Conservation (phyloP, 169 alveolate genomes). For the Cryptosporidium ubiquitum region DNA sequence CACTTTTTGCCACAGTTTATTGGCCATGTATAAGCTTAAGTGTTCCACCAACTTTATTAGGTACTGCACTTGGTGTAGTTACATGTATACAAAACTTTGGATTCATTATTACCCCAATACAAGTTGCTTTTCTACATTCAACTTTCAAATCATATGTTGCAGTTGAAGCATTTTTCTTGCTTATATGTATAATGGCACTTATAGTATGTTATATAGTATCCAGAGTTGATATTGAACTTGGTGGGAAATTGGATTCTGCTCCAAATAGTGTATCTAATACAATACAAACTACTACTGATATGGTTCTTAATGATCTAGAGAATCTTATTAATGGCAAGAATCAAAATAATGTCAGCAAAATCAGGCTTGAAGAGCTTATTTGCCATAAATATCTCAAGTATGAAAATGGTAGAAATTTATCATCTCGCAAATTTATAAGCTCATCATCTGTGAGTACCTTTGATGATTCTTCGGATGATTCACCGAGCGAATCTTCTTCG, state of each 20-base stretch:
- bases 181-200: slow-evolving; percentile 60
- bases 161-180: slow-evolving; percentile 53
- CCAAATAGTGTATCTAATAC: slow-evolving; percentile 1
- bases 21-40: slow-evolving; percentile 74
- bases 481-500: not conserved
- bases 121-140: slow-evolving; percentile 68
- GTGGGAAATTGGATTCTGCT: slow-evolving; percentile 46
- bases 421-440: slow-evolving; percentile 34
- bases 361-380: slow-evolving; percentile 60
- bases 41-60: slow-evolving; percentile 62
- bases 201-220: slow-evolving; percentile 45
- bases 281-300: not conserved
- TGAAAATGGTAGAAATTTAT: not conserved
- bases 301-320: slow-evolving; percentile 9
- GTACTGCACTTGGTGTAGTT: slow-evolving; percentile 71
- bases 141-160: slow-evolving; percentile 55
- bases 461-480: slow-evolving; percentile 47
- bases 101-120: slow-evolving; percentile 61
- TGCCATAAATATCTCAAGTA: slow-evolving; percentile 13
- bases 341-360: not conserved
- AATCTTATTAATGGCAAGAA: not conserved
- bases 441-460: slow-evolving; percentile 66
- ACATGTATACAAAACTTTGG: slow-evolving; percentile 71
- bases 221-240: slow-evolving; percentile 45
- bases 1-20: slow-evolving; percentile 69